Evolutionary conservation across 1,139 yeast genomes (phyloP).

Genomic region (Debaryomycetaceae sp.): DNA sequence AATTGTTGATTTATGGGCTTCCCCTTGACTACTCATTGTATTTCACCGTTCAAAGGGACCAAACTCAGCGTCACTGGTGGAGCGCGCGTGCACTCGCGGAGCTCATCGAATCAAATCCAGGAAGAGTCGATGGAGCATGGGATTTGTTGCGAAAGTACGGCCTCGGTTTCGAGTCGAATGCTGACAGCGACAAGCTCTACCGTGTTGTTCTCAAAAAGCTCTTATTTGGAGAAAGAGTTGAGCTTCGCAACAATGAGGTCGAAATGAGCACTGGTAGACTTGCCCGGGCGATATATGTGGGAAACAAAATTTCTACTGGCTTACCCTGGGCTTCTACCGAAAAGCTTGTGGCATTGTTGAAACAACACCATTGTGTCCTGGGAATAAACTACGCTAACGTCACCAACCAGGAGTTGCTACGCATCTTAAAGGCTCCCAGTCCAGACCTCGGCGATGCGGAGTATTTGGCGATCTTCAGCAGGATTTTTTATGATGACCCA

Average conservation of each 20-base stretch:
- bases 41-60: slow-evolving; percentile 18
- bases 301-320: background rate
- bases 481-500: slow-evolving; percentile 8
- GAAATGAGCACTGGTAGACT: slow-evolving; percentile 7
- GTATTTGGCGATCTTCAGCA: slow-evolving; percentile 5
- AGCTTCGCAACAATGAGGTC: slow-evolving; percentile 6
- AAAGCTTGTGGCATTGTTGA: background rate
- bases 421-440: background rate
- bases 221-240: slow-evolving; percentile 9
- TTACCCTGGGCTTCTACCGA: background rate
- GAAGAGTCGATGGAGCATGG: slow-evolving; percentile 33
- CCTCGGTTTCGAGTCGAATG: slow-evolving; percentile 8
- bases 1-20: slow-evolving; percentile 14
- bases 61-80: slow-evolving; percentile 11
- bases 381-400: slow-evolving; percentile 1
- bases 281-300: slow-evolving; percentile 3
- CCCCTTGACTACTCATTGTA: slow-evolving; percentile 32
- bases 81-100: slow-evolving; percentile 16
- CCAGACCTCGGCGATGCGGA: background rate
- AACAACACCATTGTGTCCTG: background rate
- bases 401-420: background rate
- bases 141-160: slow-evolving; percentile 29
- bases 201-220: slow-evolving; percentile 7
- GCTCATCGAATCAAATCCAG: slow-evolving; percentile 34
- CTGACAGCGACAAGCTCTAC: slow-evolving; percentile 4